Conservation (phyloP, 2,329 filamentous ascomycete species). For the Graphilbum sp. region DNA sequence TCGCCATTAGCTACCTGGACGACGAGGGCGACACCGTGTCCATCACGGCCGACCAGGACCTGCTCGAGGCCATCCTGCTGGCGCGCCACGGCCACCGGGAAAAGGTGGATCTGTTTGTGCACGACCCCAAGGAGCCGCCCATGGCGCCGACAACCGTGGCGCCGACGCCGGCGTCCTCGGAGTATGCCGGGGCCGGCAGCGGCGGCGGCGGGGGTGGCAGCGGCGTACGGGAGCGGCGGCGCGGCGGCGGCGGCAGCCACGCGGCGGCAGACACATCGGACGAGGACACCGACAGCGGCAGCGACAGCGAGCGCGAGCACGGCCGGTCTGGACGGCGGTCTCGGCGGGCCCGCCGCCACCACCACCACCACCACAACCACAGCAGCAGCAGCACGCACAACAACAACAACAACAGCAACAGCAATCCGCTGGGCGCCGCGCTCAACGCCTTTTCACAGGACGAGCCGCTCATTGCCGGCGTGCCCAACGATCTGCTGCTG, state of each 20-base stretch:
- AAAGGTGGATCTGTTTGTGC: constrained; percentile 94
- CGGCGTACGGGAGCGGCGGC: constrained; percentile 32
- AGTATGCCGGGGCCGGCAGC: constrained; percentile 22
- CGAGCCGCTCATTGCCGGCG: constrained; percentile 70
- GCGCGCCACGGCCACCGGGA: constrained; percentile 64
- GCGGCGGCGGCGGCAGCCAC: constrained; percentile 10
- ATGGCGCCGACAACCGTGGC: constrained; percentile 38
- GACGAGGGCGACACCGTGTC: constrained; percentile 95
- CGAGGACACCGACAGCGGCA: constrained; percentile 12
- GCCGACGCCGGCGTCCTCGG: constrained; percentile 18
- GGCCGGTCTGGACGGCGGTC: constrained; percentile 16
- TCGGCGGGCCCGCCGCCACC: constrained; percentile 26
- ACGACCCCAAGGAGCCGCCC: constrained; percentile 81
- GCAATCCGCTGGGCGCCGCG: not conserved
- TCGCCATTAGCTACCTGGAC: constrained; percentile 87
- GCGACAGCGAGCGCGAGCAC: constrained; percentile 9
- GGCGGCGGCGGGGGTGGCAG: constrained; percentile 18
- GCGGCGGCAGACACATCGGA: constrained; percentile 25
- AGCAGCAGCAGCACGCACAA: constrained; percentile 4
- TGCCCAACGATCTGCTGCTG: constrained; percentile 85
- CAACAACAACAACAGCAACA: constrained; percentile 11
- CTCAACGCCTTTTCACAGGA: constrained; percentile 12
- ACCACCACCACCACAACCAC: constrained; percentile 9
- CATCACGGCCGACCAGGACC: constrained; percentile 87
- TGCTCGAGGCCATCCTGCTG: constrained; percentile 75